Conservation (phyloP, 768 basidiomycete species). For the Chalciporus pseudorubinellus region DNA sequence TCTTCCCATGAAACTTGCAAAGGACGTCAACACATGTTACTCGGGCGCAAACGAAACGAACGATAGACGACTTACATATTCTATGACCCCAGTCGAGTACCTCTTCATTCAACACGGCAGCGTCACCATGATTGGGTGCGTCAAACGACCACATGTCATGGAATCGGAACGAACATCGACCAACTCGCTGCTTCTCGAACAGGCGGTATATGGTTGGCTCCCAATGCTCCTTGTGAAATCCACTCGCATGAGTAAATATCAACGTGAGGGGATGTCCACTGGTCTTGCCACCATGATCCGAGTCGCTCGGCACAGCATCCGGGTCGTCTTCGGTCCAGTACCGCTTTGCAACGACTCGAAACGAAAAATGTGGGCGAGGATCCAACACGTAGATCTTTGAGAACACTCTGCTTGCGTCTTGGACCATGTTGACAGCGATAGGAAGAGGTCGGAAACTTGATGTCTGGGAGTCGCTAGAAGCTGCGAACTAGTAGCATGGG, state of each 20-base stretch:
- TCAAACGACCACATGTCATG: constrained; percentile 10
- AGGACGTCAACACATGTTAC: neutral
- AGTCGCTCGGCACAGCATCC: neutral
- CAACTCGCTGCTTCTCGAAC: neutral
- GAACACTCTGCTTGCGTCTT: neutral
- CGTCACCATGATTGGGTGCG: constrained; percentile 7
- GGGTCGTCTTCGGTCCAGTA: constrained; percentile 7
- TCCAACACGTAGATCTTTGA: constrained; percentile 9
- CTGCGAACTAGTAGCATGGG: too few species aligned
- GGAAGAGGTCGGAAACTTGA: too few species aligned
- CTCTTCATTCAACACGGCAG: constrained; percentile 9
- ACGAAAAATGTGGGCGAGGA: constrained; percentile 9
- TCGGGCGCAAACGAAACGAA: neutral
- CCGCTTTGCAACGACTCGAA: constrained; percentile 7
- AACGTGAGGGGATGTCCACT: neutral
- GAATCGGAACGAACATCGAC: neutral
- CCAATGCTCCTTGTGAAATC: constrained; percentile 9
- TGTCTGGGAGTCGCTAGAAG: too few species aligned
- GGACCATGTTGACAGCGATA: too few species aligned
- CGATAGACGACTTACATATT: neutral
- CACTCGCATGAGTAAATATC: constrained; percentile 4
- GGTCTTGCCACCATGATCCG: neutral
- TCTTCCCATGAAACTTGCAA: constrained; percentile 5
- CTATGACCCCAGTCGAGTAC: neutral
- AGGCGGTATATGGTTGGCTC: constrained; percentile 1